Percentiles rank a stretch among this genome's conserved stretches.
phyloP scores from a whole-genome alignment of 805 yeast species.

The Starmerella apis region DNA sequence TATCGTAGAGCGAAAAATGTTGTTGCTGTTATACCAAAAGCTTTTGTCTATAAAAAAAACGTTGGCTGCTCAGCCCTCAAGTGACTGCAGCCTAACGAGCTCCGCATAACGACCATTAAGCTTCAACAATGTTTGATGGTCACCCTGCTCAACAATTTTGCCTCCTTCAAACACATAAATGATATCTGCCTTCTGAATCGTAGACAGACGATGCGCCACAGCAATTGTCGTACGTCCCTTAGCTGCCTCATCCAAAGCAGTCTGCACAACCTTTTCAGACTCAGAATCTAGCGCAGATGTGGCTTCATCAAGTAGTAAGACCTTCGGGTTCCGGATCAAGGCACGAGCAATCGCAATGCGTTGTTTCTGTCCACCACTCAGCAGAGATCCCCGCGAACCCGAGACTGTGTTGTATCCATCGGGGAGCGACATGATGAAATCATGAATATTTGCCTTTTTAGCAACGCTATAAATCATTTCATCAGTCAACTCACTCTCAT shows the following conservation, averaged over 20 bases:
- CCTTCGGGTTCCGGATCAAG: constrained; percentile 52
- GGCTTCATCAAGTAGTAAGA: constrained; percentile 59
- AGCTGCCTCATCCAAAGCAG: constrained; percentile 58
- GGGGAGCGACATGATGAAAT: constrained; percentile 45
- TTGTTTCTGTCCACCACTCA: constrained; percentile 72
- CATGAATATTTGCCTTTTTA: constrained; percentile 47
- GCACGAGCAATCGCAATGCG: constrained; percentile 69
- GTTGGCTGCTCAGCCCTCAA: constrained; percentile 30
- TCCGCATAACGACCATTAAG: constrained; percentile 34
- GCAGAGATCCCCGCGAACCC: constrained; percentile 46
- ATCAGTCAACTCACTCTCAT: constrained; percentile 30
- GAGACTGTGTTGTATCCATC: constrained; percentile 51
- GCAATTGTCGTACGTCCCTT: constrained; percentile 67
- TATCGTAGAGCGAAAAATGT: background rate
- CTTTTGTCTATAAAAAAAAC: too few species aligned
- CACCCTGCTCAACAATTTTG: constrained; percentile 48
- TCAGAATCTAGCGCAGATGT: constrained; percentile 56
- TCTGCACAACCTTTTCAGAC: constrained; percentile 68
- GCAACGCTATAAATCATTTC: constrained; percentile 40
- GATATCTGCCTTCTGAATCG: constrained; percentile 52
- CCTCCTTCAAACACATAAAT: constrained; percentile 57
- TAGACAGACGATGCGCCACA: constrained; percentile 73
- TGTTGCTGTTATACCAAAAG: too few species aligned
- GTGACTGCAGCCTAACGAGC: constrained; percentile 34
- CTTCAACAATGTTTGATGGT: constrained; percentile 41